phyloP scores from a whole-genome alignment of 345 rosid genomes.

The Eucalyptus decipiens region DNA sequence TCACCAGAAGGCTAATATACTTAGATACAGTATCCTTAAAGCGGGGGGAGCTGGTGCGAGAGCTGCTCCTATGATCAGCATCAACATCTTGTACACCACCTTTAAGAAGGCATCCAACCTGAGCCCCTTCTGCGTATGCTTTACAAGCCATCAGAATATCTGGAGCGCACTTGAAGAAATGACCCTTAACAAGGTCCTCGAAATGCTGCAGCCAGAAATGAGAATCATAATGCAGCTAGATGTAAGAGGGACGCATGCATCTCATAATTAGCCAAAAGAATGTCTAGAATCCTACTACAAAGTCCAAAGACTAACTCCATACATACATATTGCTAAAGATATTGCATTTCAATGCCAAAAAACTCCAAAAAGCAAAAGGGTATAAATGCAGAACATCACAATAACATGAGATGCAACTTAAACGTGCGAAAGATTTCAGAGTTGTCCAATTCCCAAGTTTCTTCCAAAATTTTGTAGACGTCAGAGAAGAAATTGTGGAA shows the following conservation, averaged over 20 bases:
- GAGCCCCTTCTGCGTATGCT: slow-evolving; percentile 68
- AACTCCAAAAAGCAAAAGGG: background rate
- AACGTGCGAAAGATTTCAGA: background rate
- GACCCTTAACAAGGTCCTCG: slow-evolving; percentile 64
- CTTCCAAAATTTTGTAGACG: background rate
- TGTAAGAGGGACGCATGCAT: background rate
- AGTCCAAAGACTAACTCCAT: background rate
- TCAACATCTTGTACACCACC: slow-evolving; percentile 48
- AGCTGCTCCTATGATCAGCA: slow-evolving; percentile 28
- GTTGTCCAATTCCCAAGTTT: background rate
- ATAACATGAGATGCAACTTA: background rate
- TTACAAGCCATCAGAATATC: slow-evolving; percentile 68
- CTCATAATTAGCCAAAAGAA: background rate
- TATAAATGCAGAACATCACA: background rate
- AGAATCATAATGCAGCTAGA: background rate
- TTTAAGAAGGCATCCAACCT: slow-evolving; percentile 45
- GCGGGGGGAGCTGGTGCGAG: background rate
- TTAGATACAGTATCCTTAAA: slow-evolving; percentile 32
- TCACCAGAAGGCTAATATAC: slow-evolving; percentile 22
- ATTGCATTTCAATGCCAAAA: background rate
- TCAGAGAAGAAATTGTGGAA: background rate
- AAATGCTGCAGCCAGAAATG: slow-evolving; percentile 51
- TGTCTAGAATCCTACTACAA: background rate
- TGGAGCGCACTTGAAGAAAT: slow-evolving; percentile 50
- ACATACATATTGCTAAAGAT: background rate